A percentile compares a stretch with the other conserved stretches of the same genome.
Evolutionary conservation across 2,329 filamentous ascomycete species (phyloP).

Genomic region (Drechslerella coelobrocha): DNA sequence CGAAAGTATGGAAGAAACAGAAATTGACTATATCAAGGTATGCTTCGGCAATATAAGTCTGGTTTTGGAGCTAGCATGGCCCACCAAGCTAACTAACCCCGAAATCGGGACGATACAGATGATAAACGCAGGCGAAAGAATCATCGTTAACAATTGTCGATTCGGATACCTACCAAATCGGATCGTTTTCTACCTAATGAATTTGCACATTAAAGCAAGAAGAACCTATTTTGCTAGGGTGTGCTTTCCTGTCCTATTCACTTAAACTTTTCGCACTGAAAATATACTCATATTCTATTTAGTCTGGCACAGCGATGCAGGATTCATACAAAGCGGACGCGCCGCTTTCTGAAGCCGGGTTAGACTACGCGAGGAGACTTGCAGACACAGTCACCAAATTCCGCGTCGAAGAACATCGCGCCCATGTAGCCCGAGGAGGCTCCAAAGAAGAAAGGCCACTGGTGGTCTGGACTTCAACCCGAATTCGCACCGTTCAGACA

Average conservation of each 20-base stretch:
- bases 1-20: slow-evolving; percentile 92
- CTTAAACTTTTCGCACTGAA: slow-evolving; percentile 26
- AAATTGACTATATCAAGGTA: slow-evolving; percentile 92
- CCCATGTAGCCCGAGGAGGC: slow-evolving; percentile 72
- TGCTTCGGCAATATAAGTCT: slow-evolving; percentile 16
- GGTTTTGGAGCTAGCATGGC: background rate
- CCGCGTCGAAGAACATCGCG: slow-evolving; percentile 78
- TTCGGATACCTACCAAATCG: slow-evolving; percentile 96
- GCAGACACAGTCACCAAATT: slow-evolving; percentile 81
- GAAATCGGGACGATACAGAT: slow-evolving; percentile 63
- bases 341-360: slow-evolving; percentile 78
- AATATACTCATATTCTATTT: slow-evolving; percentile 44
- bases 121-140: slow-evolving; percentile 93
- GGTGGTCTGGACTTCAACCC: slow-evolving; percentile 92
- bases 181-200: slow-evolving; percentile 97
- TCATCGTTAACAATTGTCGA: slow-evolving; percentile 95
- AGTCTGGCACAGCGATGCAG: slow-evolving; percentile 81
- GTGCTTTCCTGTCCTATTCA: slow-evolving; percentile 48
- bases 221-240: slow-evolving; percentile 89
- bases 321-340: slow-evolving; percentile 93
- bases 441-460: slow-evolving; percentile 77
- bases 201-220: slow-evolving; percentile 93
- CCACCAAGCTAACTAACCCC: slow-evolving; percentile 2
- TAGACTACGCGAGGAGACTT: slow-evolving; percentile 83
- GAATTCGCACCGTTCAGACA: slow-evolving; percentile 88